Evolutionary conservation across 768 basidiomycete genomes (phyloP).

Genomic region (Phallus indusiatus): DNA sequence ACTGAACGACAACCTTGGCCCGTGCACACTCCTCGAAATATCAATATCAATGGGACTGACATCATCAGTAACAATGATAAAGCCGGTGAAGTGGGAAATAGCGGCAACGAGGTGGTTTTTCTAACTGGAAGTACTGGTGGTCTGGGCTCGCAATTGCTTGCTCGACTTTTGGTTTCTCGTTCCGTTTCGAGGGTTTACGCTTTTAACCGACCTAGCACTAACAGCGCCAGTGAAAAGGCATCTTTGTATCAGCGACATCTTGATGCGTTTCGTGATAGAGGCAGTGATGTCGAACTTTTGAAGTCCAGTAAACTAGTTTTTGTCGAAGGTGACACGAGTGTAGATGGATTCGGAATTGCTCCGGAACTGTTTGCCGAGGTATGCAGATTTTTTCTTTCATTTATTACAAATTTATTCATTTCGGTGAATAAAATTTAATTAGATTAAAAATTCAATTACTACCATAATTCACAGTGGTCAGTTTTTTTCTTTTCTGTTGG

Average conservation of each 20-base stretch:
- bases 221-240: neutral
- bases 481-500: neutral
- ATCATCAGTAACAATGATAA: conserved; percentile 15
- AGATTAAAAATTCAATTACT: conserved; percentile 6
- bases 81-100: neutral
- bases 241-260: conserved; percentile 12
- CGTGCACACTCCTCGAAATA: neutral
- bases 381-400: neutral
- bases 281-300: conserved; percentile 12
- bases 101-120: conserved; percentile 1
- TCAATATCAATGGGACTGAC: conserved; percentile 3
- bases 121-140: conserved; percentile 13
- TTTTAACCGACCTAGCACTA: conserved; percentile 9
- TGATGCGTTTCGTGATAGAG: conserved; percentile 12
- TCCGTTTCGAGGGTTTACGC: conserved; percentile 8
- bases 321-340: conserved; percentile 15
- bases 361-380: conserved; percentile 8
- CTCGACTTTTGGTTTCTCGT: neutral
- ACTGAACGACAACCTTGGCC: neutral
- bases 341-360: conserved; percentile 2
- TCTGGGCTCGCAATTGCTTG: conserved; percentile 8
- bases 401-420: neutral
- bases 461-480: conserved; percentile 10
- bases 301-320: conserved; percentile 14
- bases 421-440: neutral